These are phyloP conservation scores for Saturnispora besseyi DNA, from an alignment of 805 yeast species.

Conservation along the genomic window DNA sequence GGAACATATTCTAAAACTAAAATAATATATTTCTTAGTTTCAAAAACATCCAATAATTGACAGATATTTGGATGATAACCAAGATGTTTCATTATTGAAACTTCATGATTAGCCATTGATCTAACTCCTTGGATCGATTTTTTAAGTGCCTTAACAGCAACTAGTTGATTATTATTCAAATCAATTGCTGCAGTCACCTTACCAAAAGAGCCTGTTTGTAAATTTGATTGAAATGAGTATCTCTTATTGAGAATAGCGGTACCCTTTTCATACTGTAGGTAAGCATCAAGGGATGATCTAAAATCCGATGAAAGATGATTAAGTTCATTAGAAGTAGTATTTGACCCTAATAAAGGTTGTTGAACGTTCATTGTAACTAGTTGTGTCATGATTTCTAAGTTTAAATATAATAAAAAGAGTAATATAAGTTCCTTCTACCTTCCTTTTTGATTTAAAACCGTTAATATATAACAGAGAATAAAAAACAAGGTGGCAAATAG, in stretches of 20 bases:
- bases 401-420: no score
- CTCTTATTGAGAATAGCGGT: constrained; percentile 27
- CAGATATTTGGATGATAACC: constrained; percentile 48
- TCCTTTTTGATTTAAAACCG: no score
- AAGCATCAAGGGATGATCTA: constrained; percentile 30
- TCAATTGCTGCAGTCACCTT: constrained; percentile 47
- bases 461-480: no score
- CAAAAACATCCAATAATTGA: constrained; percentile 47
- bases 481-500: no score
- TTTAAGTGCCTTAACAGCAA: constrained; percentile 48
- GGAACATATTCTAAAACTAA: constrained; percentile 60
- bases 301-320: constrained; percentile 16
- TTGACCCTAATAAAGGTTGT: no score
- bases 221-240: constrained; percentile 35
- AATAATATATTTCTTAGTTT: constrained; percentile 41
- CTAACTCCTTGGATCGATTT: constrained; percentile 35
- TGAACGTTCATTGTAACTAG: no score
- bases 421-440: no score
- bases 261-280: constrained; percentile 33
- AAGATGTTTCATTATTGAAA: constrained; percentile 33
- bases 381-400: no score
- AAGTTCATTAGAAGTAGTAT: neutral
- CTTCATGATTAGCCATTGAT: constrained; percentile 47
- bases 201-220: constrained; percentile 57
- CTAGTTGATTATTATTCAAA: constrained; percentile 23